Conservation (phyloP, 2,329 filamentous ascomycete species). For the Cordyceps farinosa region DNA sequence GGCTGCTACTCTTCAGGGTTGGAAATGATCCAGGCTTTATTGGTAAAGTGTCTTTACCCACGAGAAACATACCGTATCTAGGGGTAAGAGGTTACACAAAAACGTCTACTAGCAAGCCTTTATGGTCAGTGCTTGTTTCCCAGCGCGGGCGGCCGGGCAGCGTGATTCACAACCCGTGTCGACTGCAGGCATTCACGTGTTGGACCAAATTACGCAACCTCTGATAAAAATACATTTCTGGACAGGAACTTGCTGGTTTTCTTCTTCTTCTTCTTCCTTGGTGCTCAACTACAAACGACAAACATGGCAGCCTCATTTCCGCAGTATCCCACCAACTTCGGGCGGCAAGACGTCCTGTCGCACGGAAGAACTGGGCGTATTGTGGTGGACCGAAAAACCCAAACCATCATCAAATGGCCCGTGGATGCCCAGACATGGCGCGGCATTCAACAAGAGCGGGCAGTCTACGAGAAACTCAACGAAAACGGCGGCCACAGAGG, state of each 20-base stretch:
- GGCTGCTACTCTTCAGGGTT: no score
- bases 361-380: neutral
- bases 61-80: no score
- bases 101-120: no score
- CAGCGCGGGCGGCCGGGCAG: no score
- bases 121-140: no score
- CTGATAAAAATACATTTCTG: neutral
- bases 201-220: neutral
- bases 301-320: neutral
- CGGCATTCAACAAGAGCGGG: neutral
- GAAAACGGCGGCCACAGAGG: neutral
- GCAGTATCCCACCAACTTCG: neutral
- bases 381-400: neutral
- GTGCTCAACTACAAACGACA: no score
- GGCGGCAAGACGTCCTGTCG: neutral
- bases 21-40: no score
- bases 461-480: neutral
- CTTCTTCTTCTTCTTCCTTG: neutral
- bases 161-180: neutral
- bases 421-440: neutral
- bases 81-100: no score
- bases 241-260: neutral
- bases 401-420: slow-evolving; percentile 6
- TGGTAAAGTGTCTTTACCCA: no score
- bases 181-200: neutral